Conservation (phyloP, 257 asterid genomes). For the Linaria vulgaris region DNA sequence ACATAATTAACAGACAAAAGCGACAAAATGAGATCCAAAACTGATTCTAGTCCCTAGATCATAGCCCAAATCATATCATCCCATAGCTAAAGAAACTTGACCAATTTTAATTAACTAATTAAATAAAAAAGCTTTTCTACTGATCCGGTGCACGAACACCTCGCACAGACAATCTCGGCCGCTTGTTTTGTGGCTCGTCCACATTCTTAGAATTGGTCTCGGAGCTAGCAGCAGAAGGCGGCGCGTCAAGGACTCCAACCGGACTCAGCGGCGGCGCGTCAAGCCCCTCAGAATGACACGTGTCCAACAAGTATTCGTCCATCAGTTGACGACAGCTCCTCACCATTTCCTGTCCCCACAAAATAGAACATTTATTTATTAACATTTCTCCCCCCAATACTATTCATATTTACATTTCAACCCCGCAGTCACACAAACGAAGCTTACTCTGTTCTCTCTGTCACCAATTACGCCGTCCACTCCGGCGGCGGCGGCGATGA, state of each 20-base stretch:
- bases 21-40: background rate
- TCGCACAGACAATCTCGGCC: constrained; percentile 34
- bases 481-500: constrained; percentile 57
- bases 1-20: background rate
- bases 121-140: constrained; percentile 20
- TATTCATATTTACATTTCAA: background rate
- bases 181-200: constrained; percentile 37
- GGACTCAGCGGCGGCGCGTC: constrained; percentile 55
- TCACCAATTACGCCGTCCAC: constrained; percentile 30
- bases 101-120: background rate
- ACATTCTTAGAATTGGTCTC: constrained; percentile 1
- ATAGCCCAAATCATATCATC: background rate
- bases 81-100: background rate
- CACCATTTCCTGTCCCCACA: constrained; percentile 52
- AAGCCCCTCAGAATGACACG: constrained; percentile 36
- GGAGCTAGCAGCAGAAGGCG: constrained; percentile 27
- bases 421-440: constrained; percentile 6
- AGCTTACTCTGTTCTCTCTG: constrained; percentile 42
- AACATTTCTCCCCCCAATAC: constrained; percentile 12
- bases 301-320: constrained; percentile 54
- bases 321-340: constrained; percentile 62
- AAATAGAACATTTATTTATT: background rate
- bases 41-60: background rate
- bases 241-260: constrained; percentile 58
- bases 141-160: constrained; percentile 40